Base-by-base conservation (phyloP, 2,329 filamentous ascomycete genomes). In the Xylogone sp. region DNA sequence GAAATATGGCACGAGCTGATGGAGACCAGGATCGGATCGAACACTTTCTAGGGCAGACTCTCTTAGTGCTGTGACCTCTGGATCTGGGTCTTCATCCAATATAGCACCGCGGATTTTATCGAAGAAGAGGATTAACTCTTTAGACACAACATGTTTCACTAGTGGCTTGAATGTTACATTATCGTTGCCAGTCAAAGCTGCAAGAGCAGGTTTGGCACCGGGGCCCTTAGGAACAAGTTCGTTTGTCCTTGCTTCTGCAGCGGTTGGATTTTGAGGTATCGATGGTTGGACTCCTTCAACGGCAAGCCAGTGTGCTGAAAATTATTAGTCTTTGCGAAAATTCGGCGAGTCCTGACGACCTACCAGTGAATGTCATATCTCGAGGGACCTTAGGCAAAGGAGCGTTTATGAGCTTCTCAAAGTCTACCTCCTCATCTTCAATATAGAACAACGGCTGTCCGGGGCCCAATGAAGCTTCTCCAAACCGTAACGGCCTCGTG, bases 341-440 rank as follows among this genome's bases (percentile, higher is more conserved):
- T 7, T 6, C 3, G 19, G n/a, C 13, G 27, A 49, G 13, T 12
- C 24, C 48, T 19, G 43, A 21, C 21, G 42, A 60, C 78, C 51
- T 74, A 93, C 90, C 88, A 42, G 93, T 97, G 66, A 97, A 93
- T 55, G 85, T 90, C 62, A 94, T 87, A 69, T 99, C 94, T 46
- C 93, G 81, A 29, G 94, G 94, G 24, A 99, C 92, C 70, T 95
- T 97, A 21, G 94, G 94, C 59, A 99, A 72, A 3, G 94, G 90
- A 58, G 91, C 91, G 72, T 99, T 99, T 68, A 99, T 97, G 59
- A 99, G 76, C 76, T 97, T 97, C 75, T 99, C 94, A 66, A 99
- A 97, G 70, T 99, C 94, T 50, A 97, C 87, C 75, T 99, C 94
- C 66, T 99, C 94, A 68, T 99, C 94, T 66, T 99, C 94, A 34